A percentile compares a stretch with the other conserved stretches of the same genome.
Conservation (phyloP, 768 basidiomycete genomes). For the Leucocoprinus birnbaumii region DNA sequence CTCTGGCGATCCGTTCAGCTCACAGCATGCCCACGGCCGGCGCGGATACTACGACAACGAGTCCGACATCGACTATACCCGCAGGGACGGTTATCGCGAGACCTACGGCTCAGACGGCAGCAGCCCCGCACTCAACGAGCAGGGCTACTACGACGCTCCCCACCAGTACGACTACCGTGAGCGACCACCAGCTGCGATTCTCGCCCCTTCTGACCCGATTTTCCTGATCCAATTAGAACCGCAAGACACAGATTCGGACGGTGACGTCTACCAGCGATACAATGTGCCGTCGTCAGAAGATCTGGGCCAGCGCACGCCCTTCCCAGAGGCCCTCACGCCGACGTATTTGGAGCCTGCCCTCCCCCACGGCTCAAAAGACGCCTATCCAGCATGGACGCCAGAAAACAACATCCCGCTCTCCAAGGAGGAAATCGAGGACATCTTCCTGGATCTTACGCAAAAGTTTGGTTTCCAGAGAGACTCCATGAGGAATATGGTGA, state of each 20-base stretch:
- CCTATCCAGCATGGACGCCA: slow-evolving; percentile 92
- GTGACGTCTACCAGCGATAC: slow-evolving; percentile 63
- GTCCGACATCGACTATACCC: slow-evolving; percentile 63
- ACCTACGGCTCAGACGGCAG: slow-evolving; percentile 72
- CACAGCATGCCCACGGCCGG: slow-evolving; percentile 34
- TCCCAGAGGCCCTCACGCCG: slow-evolving; percentile 71
- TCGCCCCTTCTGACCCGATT: slow-evolving; percentile 19
- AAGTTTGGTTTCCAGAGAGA: slow-evolving; percentile 98
- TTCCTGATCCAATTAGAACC: slow-evolving; percentile 42
- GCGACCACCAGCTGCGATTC: slow-evolving; percentile 17
- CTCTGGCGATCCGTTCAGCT: slow-evolving; percentile 64
- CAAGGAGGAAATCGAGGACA: slow-evolving; percentile 99
- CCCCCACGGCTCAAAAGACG: slow-evolving; percentile 62
- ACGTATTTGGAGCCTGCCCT: slow-evolving; percentile 65
- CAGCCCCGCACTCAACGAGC: slow-evolving; percentile 58
- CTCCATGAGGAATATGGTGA: slow-evolving; percentile 93
- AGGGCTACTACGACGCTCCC: slow-evolving; percentile 51
- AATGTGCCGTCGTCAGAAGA: slow-evolving; percentile 78
- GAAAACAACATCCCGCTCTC: slow-evolving; percentile 95
- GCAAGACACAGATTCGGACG: slow-evolving; percentile 84
- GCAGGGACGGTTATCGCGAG: slow-evolving; percentile 47
- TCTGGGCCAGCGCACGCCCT: slow-evolving; percentile 56
- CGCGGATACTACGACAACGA: slow-evolving; percentile 70
- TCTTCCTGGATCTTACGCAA: slow-evolving; percentile 94
- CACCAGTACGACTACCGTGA: slow-evolving; percentile 67